Percentiles rank a stretch among this genome's conserved stretches.
These are phyloP conservation scores for Fomitopsis palustris DNA, from an alignment of 1,284 basidiomycete species.

Conservation along the genomic window DNA sequence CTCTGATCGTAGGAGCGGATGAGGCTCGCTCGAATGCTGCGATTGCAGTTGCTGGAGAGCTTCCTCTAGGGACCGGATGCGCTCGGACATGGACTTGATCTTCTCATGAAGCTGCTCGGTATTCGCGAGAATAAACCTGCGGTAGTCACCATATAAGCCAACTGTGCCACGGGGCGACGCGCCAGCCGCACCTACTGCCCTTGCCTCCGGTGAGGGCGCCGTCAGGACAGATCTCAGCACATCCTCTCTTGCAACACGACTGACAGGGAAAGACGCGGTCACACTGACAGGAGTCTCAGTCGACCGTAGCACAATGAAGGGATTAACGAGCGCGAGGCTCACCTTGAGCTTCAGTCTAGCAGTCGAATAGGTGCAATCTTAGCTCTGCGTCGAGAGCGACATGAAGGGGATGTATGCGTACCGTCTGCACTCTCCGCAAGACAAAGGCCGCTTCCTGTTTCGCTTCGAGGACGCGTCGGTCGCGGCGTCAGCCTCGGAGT, in stretches of 20 bases:
- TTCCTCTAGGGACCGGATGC: conserved; percentile 66
- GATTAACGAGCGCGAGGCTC: neutral
- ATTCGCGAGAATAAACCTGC: conserved; percentile 65
- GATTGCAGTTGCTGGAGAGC: conserved; percentile 53
- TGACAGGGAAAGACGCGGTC: conserved; percentile 59
- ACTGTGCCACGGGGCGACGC: conserved; percentile 2
- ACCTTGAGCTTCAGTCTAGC: conserved; percentile 54
- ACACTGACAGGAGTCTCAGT: conserved; percentile 36
- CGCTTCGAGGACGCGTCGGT: conserved; percentile 30
- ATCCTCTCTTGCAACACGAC: conserved; percentile 59
- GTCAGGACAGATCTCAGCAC: conserved; percentile 58
- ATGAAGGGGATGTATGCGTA: conserved; percentile 21
- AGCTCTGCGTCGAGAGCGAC: conserved; percentile 4
- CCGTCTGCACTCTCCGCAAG: conserved; percentile 59
- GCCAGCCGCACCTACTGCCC: conserved; percentile 27
- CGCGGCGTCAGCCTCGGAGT: conserved; percentile 23
- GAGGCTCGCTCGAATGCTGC: conserved; percentile 48
- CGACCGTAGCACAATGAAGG: neutral
- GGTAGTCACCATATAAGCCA: neutral
- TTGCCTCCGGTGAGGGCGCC: conserved; percentile 37
- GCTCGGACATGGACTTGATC: conserved; percentile 55
- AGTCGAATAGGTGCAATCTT: conserved; percentile 5
- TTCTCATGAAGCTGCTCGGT: conserved; percentile 70
- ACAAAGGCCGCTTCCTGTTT: conserved; percentile 41
- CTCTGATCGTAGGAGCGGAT: conserved; percentile 63